Evolutionary conservation across 2,329 filamentous ascomycete species (phyloP), one percentile per base, ranked within the genome.

Genomic region (Colletotrichum limetticola): DNA sequence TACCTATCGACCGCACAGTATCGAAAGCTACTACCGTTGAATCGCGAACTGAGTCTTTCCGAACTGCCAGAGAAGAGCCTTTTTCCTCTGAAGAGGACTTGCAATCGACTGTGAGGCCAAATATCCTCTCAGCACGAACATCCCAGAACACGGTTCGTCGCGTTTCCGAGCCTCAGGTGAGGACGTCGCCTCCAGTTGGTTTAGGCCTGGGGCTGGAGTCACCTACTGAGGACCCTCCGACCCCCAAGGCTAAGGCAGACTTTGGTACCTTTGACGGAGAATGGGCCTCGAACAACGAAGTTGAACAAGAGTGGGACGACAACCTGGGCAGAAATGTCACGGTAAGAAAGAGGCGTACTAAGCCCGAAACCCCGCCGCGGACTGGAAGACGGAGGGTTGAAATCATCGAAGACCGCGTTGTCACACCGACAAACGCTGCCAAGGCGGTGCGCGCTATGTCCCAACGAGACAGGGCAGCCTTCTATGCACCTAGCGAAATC

Each of bases 31-130:
- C 87, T 11, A 90, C 87, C 7, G 86, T 85, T 1, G 91, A 90
- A 65, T 91, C 89, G n/a, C 88, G 88, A 52, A 87, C 91, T 26
- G 91, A 92, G 66, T 95, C 93, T 1, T 95, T 94, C 78, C 91
- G 85, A 76, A 95, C 93, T 2, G 93, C 93, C 5, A 87, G 85
- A 52, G 93, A 95, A 81, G 88, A 89, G 57, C 87, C 89, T 1
- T 87, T 86, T 22, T 90, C 89, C 1, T 92, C 92, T 24, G 90
- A 91, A 35, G 91, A 93, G 66, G 87, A 89, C 69, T 81, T 80
- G 53, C 84, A 78, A 68, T 82, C 83, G 16, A 85, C 85, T 4
- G 75, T 85, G 28, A 82, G 84, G 30, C 83, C 82, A n/a, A 70
- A 75, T 9, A n/a, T 80, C n/a, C 74, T 79, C 12, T 88, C 84